A percentile compares a stretch with the other conserved stretches of the same genome.
Evolutionary conservation across 2,329 filamentous ascomycete species (phyloP).

Genomic region (Talaromyces verruculosus): DNA sequence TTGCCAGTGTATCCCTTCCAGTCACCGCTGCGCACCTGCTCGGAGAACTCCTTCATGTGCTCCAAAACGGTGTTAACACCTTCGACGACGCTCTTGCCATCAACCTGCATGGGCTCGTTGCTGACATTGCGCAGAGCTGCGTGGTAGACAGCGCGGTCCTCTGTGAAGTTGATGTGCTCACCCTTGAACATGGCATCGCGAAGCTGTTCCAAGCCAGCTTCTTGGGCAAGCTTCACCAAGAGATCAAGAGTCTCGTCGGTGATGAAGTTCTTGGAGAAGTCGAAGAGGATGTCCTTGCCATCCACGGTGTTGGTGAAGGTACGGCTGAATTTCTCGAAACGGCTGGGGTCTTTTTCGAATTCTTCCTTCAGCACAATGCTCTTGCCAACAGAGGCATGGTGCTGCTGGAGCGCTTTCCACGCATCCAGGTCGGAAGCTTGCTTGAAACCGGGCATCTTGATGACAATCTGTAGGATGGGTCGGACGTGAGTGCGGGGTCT

Average conservation of each 20-base stretch:
- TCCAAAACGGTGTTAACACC: conserved; percentile 87
- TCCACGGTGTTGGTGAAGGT: conserved; percentile 79
- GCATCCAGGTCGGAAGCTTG: conserved; percentile 82
- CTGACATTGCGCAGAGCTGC: conserved; percentile 86
- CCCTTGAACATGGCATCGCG: conserved; percentile 97
- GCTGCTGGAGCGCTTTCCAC: conserved; percentile 87
- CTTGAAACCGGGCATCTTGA: conserved; percentile 47
- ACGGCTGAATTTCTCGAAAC: conserved; percentile 87
- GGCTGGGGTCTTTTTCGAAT: conserved; percentile 82
- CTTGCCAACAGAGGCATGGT: conserved; percentile 83
- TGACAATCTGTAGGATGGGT: neutral
- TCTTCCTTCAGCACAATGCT: conserved; percentile 90
- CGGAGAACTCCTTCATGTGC: conserved; percentile 98
- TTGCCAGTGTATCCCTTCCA: conserved; percentile 99
- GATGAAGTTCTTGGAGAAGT: conserved; percentile 99
- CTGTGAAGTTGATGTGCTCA: conserved; percentile 99
- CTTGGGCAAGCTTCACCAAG: conserved; percentile 84
- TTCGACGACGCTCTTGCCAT: conserved; percentile 90
- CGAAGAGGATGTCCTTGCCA: conserved; percentile 85
- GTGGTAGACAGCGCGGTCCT: conserved; percentile 94
- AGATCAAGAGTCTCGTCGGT: conserved; percentile 87
- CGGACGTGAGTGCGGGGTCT: conserved; percentile 32
- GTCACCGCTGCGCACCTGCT: conserved; percentile 87
- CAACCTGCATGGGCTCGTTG: conserved; percentile 78
- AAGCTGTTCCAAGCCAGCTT: conserved; percentile 87